These are phyloP conservation scores for Leccinum obscurum DNA, from an alignment of 768 basidiomycete genomes.

Conservation along the genomic window DNA sequence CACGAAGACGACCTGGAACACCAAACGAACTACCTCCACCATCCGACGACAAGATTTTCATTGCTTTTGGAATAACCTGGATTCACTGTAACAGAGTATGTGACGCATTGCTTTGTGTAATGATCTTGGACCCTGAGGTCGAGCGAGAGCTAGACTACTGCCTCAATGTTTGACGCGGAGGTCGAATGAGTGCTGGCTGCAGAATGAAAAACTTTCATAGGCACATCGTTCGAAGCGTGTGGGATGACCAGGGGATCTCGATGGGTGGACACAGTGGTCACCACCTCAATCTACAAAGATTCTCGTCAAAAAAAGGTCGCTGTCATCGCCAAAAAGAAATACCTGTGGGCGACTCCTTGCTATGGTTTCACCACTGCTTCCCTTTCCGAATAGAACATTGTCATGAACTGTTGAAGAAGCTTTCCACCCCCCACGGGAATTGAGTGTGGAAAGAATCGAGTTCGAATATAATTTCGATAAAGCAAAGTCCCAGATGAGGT, in stretches of 20 bases:
- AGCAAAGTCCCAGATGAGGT: constrained; percentile 25
- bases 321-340: background rate
- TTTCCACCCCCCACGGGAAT: constrained; percentile 27
- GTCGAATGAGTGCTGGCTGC: too few species aligned
- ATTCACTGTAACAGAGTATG: background rate
- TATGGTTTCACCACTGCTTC: background rate
- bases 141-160: too few species aligned
- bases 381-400: constrained; percentile 12
- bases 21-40: background rate
- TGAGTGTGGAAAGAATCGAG: constrained; percentile 19
- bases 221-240: too few species aligned
- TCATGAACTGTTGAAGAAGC: background rate
- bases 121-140: background rate
- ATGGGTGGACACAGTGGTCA: background rate
- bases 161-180: too few species aligned
- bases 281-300: background rate
- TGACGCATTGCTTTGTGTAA: background rate
- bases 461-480: constrained; percentile 31
- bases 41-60: background rate
- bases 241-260: too few species aligned
- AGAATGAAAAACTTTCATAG: too few species aligned
- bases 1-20: background rate
- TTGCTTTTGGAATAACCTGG: background rate
- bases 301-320: background rate
- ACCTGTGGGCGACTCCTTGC: constrained; percentile 5